Evolutionary conservation across 768 basidiomycete genomes (phyloP).

Genomic region (Tubosaeta sp.): DNA sequence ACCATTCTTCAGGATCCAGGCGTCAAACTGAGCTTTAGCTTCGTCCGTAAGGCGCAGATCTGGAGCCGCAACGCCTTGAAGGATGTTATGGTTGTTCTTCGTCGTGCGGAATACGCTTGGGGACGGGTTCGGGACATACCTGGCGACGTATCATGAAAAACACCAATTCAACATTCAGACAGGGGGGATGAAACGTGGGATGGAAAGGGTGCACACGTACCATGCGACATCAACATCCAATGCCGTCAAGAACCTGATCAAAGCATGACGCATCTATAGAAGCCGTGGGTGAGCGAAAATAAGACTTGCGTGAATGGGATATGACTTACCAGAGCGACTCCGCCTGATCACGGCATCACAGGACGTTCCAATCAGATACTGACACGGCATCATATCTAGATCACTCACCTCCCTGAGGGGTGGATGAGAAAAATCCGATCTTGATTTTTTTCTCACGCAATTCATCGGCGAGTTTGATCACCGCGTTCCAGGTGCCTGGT

Average conservation of each 20-base stretch:
- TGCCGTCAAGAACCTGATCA: constrained; percentile 79
- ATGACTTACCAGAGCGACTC: constrained; percentile 80
- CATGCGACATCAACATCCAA: constrained; percentile 81
- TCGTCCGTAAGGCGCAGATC: constrained; percentile 73
- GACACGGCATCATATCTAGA: constrained; percentile 2
- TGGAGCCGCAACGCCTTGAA: constrained; percentile 86
- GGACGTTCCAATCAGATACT: constrained; percentile 19
- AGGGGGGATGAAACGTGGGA: constrained; percentile 3
- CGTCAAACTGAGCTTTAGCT: constrained; percentile 75
- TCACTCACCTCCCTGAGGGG: constrained; percentile 82
- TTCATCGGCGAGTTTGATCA: constrained; percentile 77
- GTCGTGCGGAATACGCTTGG: constrained; percentile 90
- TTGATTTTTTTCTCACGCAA: constrained; percentile 83
- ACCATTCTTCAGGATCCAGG: constrained; percentile 89
- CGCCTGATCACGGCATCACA: constrained; percentile 48
- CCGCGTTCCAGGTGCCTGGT: constrained; percentile 73
- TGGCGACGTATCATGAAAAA: constrained; percentile 31
- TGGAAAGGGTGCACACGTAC: constrained; percentile 41
- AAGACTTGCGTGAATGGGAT: constrained; percentile 13
- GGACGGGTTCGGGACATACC: constrained; percentile 87
- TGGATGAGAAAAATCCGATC: constrained; percentile 93
- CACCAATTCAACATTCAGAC: constrained; percentile 3
- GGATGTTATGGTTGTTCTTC: constrained; percentile 93
- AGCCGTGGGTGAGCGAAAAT: constrained; percentile 14
- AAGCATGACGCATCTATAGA: constrained; percentile 83